Conservation (phyloP, 1,284 basidiomycete genomes). For the Grifola frondosa region DNA sequence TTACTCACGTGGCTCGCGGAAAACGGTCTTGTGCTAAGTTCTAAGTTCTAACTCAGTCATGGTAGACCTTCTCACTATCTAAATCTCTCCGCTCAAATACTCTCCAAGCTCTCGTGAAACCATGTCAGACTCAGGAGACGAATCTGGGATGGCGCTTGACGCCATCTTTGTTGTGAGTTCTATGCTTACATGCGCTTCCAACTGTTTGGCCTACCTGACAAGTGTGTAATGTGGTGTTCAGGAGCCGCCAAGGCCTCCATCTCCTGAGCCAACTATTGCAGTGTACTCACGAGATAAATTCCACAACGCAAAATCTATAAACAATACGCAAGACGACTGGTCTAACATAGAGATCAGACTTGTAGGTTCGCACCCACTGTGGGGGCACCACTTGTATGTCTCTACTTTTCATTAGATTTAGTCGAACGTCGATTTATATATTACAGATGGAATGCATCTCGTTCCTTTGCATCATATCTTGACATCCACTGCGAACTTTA, state of each 20-base stretch:
- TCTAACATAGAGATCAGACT: slow-evolving; percentile 64
- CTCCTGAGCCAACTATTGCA: slow-evolving; percentile 54
- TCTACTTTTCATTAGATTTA: background rate
- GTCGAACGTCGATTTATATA: background rate
- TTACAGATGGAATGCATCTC: slow-evolving; percentile 84
- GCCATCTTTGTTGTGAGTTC: slow-evolving; percentile 10
- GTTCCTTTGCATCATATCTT: slow-evolving; percentile 73
- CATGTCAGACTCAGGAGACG: slow-evolving; percentile 13
- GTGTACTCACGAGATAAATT: slow-evolving; percentile 42
- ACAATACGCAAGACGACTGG: slow-evolving; percentile 32
- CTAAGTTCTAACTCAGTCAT: too few relatives aligned
- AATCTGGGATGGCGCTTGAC: slow-evolving; percentile 2
- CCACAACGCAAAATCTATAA: background rate
- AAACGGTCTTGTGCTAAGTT: too few relatives aligned
- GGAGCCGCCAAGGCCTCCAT: slow-evolving; percentile 55
- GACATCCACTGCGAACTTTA: slow-evolving; percentile 55
- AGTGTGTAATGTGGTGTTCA: too few relatives aligned
- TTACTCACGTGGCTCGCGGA: too few relatives aligned
- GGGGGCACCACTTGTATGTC: slow-evolving; percentile 86
- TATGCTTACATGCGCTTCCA: background rate
- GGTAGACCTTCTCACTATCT: too few relatives aligned
- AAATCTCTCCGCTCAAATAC: too few relatives aligned
- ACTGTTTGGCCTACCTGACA: too few relatives aligned
- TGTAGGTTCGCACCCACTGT: slow-evolving; percentile 86
- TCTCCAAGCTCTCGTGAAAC: too few relatives aligned